These are phyloP conservation scores for Entomortierella parvispora DNA, from an alignment of 192 early-diverging fungal genomes.

Conservation along the genomic window DNA sequence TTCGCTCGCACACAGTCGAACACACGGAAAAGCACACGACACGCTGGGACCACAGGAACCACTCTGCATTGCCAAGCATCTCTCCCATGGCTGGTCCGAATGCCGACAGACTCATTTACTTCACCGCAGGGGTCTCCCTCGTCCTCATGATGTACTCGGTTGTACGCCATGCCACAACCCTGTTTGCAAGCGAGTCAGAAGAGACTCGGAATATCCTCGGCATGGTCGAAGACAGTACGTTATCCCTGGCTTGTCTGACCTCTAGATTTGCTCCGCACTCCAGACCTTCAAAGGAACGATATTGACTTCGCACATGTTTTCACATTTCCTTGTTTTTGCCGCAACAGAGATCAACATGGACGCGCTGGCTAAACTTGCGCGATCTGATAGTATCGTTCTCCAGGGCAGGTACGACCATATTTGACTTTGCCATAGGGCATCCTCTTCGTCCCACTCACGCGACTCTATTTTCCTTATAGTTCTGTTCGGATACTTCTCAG, in stretches of 20 bases:
- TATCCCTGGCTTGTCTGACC: not conserved
- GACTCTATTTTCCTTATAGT: too few relatives aligned
- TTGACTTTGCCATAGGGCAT: not conserved
- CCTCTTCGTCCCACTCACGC: too few relatives aligned
- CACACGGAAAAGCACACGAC: too few relatives aligned
- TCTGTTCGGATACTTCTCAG: conserved; percentile 78
- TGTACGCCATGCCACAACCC: conserved; percentile 44
- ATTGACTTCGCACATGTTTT: not conserved
- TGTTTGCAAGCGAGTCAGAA: conserved; percentile 37
- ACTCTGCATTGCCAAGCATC: conserved; percentile 1
- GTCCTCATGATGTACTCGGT: conserved; percentile 53
- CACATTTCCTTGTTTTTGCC: not conserved
- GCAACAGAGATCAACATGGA: conserved; percentile 57
- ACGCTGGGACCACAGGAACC: not conserved
- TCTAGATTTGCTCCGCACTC: not conserved
- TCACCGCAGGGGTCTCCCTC: conserved; percentile 46
- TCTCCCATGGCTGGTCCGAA: conserved; percentile 27
- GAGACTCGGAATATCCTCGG: conserved; percentile 44
- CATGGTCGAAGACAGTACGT: conserved; percentile 52
- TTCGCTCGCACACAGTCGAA: too few relatives aligned
- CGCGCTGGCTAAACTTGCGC: conserved; percentile 56
- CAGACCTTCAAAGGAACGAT: not conserved
- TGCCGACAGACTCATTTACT: conserved; percentile 48
- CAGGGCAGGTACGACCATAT: conserved; percentile 59
- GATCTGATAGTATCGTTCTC: conserved; percentile 59